Evolutionary conservation across 164 flowering plant genomes (phyloP).

Genomic region (Aristolochia contorta): DNA sequence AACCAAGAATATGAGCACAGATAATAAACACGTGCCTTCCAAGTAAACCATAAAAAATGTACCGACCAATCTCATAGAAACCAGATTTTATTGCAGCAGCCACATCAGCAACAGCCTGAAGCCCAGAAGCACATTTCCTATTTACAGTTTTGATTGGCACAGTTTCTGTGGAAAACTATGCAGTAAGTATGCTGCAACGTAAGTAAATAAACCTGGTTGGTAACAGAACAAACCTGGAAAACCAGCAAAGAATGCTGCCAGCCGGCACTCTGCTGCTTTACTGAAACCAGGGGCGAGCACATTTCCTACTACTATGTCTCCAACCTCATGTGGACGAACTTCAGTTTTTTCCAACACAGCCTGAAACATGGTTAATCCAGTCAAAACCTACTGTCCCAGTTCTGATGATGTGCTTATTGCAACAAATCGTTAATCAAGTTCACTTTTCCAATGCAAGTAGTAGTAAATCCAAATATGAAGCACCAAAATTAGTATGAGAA

Average conservation of each 20-base stretch:
- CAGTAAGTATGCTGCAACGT: neutral
- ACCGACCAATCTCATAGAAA: slow-evolving; percentile 85
- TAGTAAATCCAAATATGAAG: neutral
- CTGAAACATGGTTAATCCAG: slow-evolving; percentile 22
- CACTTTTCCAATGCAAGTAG: too few relatives aligned
- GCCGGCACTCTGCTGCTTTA: slow-evolving; percentile 91
- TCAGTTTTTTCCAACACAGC: slow-evolving; percentile 86
- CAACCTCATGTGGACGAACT: slow-evolving; percentile 80
- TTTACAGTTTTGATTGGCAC: slow-evolving; percentile 92
- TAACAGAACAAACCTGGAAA: slow-evolving; percentile 56
- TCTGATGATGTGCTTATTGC: too few relatives aligned
- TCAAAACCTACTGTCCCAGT: too few relatives aligned
- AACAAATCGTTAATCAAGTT: too few relatives aligned
- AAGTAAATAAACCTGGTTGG: neutral
- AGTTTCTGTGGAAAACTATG: slow-evolving; percentile 42
- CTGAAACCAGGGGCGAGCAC: slow-evolving; percentile 86
- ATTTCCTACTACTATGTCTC: slow-evolving; percentile 91
- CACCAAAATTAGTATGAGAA: too few relatives aligned
- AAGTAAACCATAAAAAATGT: neutral
- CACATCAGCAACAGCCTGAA: slow-evolving; percentile 99
- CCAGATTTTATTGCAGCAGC: slow-evolving; percentile 97
- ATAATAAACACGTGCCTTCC: too few relatives aligned
- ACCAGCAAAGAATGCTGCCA: slow-evolving; percentile 99
- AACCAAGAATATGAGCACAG: neutral
- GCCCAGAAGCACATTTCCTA: slow-evolving; percentile 97